Conservation (phyloP, 495 filamentous ascomycete genomes). For the Xanthoparmelia taractica region DNA sequence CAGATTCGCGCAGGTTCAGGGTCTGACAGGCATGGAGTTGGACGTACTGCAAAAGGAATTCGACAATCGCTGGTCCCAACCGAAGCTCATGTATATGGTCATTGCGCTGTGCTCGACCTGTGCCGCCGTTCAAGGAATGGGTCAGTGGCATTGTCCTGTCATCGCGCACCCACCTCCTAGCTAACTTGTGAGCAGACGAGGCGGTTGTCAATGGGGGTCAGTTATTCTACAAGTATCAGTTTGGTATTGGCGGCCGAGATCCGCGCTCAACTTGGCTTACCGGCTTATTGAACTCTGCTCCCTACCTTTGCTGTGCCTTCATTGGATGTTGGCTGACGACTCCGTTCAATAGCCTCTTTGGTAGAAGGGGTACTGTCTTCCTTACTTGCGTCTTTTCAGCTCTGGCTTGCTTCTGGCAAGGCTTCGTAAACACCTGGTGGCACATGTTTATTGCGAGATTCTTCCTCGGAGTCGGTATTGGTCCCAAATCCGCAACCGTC, state of each 20-base stretch:
- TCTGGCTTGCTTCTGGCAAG: slow-evolving; percentile 69
- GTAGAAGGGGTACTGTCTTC: slow-evolving; percentile 78
- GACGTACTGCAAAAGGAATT: slow-evolving; percentile 55
- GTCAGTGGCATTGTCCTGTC: slow-evolving; percentile 30
- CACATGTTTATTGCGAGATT: slow-evolving; percentile 68
- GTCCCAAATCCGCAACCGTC: slow-evolving; percentile 72
- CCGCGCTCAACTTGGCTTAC: slow-evolving; percentile 37
- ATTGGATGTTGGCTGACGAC: slow-evolving; percentile 78
- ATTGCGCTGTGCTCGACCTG: slow-evolving; percentile 50
- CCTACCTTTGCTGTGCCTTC: slow-evolving; percentile 71
- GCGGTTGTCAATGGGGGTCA: slow-evolving; percentile 77
- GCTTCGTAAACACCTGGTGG: slow-evolving; percentile 66
- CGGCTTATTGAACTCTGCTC: slow-evolving; percentile 59
- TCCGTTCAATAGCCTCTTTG: slow-evolving; percentile 70
- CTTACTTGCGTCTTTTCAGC: slow-evolving; percentile 61
- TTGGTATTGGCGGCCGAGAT: slow-evolving; percentile 41
- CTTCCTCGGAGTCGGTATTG: slow-evolving; percentile 67
- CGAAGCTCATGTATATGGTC: slow-evolving; percentile 55
- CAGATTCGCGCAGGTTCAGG: slow-evolving; percentile 46
- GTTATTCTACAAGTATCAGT: slow-evolving; percentile 60
- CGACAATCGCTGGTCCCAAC: slow-evolving; percentile 66
- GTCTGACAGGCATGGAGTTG: slow-evolving; percentile 49
- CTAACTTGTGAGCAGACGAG: slow-evolving; percentile 51
- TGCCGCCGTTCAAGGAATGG: slow-evolving; percentile 66
- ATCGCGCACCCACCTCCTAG: slow-evolving; percentile 26